Conservation (phyloP, 1,284 basidiomycete species). For the Tilletia horrida region DNA sequence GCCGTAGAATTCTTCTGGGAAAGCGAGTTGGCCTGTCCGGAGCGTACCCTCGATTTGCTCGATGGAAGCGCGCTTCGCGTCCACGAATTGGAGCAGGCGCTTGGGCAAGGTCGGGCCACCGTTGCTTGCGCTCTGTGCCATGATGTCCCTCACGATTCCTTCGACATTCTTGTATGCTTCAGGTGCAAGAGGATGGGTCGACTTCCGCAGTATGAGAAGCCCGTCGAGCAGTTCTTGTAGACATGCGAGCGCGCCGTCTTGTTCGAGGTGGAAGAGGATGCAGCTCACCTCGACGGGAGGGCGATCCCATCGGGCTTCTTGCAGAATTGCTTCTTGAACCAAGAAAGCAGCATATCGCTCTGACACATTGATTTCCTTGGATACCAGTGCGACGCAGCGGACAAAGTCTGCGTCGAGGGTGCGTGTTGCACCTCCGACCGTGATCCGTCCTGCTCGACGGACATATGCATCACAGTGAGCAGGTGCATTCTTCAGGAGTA, state of each 20-base stretch:
- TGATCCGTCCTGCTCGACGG: constrained; percentile 50
- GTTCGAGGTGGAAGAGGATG: constrained; percentile 49
- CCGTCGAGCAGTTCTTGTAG: constrained; percentile 39
- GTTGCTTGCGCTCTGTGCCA: constrained; percentile 3
- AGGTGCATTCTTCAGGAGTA: neutral
- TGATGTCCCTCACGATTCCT: constrained; percentile 12
- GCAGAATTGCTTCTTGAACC: constrained; percentile 46
- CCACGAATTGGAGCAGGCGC: constrained; percentile 36
- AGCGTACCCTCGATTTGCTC: neutral
- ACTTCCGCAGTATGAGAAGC: constrained; percentile 11
- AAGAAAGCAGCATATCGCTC: constrained; percentile 52
- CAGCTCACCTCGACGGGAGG: constrained; percentile 46
- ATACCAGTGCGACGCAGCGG: constrained; percentile 45
- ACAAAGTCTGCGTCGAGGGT: constrained; percentile 50
- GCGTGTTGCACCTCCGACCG: constrained; percentile 41
- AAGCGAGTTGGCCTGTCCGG: neutral
- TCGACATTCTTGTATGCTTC: constrained; percentile 18
- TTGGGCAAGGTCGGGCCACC: constrained; percentile 27
- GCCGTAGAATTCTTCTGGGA: neutral
- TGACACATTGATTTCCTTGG: constrained; percentile 44
- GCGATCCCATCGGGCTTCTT: constrained; percentile 45
- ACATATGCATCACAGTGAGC: too few relatives aligned
- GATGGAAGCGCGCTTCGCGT: constrained; percentile 8
- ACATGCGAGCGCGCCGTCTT: constrained; percentile 45
- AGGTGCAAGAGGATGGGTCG: neutral